These are phyloP conservation scores for Agrostemma githago DNA, from an alignment of 148 eudicot species.

Conservation along the genomic window DNA sequence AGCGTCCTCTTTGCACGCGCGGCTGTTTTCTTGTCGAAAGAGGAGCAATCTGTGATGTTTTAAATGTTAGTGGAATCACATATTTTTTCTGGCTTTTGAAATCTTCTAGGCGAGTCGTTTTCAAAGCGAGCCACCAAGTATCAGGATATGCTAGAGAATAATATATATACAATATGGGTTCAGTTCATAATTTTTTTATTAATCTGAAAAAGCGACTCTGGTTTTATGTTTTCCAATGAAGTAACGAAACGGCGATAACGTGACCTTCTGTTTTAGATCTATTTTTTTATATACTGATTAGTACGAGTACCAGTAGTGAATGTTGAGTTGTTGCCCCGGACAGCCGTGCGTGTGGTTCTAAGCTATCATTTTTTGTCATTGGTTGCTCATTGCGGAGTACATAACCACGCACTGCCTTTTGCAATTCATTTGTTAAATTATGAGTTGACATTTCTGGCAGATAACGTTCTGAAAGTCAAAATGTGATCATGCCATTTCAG, in stretches of 20 bases:
- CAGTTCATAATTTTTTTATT: too few species aligned
- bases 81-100: not conserved
- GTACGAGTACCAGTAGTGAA: not conserved
- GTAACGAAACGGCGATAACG: not conserved
- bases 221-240: not conserved
- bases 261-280: not conserved
- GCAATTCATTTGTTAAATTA: not conserved
- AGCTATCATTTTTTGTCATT: not conserved
- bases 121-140: not conserved
- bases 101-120: not conserved
- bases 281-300: not conserved
- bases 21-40: not conserved
- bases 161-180: not conserved
- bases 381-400: not conserved
- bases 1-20: not conserved
- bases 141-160: not conserved
- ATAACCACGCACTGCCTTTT: not conserved
- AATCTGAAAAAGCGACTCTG: not conserved
- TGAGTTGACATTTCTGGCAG: not conserved
- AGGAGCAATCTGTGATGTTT: not conserved
- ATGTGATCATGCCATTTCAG: constrained; percentile 34
- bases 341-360: not conserved
- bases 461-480: not conserved
- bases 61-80: not conserved
- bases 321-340: not conserved